These are phyloP conservation scores for Deinandra increscens DNA, from an alignment of 129 eudicot genomes.

Conservation along the genomic window DNA sequence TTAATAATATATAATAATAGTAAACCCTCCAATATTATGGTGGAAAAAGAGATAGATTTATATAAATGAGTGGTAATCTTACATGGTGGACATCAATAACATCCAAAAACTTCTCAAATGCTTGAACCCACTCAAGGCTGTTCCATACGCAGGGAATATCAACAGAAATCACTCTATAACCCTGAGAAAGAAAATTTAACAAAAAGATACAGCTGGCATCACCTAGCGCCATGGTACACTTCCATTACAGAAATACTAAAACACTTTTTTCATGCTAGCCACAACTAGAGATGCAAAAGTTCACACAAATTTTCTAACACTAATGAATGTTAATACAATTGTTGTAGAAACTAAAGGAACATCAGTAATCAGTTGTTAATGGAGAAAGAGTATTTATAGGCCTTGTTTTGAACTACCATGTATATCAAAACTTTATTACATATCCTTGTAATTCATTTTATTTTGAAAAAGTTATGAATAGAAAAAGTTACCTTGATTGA, in stretches of 20 bases:
- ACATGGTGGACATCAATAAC: slow-evolving; percentile 93
- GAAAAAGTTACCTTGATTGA: too few species aligned
- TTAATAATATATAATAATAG: too few species aligned
- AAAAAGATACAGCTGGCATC: neutral
- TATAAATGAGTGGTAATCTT: slow-evolving; percentile 36
- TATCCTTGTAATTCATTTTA: too few species aligned
- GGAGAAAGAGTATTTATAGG: neutral
- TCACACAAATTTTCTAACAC: neutral
- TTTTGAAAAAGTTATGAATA: too few species aligned
- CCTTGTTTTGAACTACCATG: slow-evolving; percentile 11
- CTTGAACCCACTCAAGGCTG: slow-evolving; percentile 92
- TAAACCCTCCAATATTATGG: too few species aligned
- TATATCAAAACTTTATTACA: too few species aligned
- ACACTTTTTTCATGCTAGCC: neutral
- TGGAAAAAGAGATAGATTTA: slow-evolving; percentile 6
- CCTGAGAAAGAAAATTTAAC: slow-evolving; percentile 46
- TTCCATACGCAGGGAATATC: slow-evolving; percentile 99
- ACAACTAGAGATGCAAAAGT: neutral
- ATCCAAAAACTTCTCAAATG: slow-evolving; percentile 97
- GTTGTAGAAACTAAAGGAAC: neutral
- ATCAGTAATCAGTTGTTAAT: neutral
- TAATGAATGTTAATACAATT: too few species aligned
- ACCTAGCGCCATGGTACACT: neutral
- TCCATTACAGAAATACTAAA: neutral
- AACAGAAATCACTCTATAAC: slow-evolving; percentile 91